Base-by-base conservation (phyloP, 441 rosid genomes). In the Populus hybrid region DNA sequence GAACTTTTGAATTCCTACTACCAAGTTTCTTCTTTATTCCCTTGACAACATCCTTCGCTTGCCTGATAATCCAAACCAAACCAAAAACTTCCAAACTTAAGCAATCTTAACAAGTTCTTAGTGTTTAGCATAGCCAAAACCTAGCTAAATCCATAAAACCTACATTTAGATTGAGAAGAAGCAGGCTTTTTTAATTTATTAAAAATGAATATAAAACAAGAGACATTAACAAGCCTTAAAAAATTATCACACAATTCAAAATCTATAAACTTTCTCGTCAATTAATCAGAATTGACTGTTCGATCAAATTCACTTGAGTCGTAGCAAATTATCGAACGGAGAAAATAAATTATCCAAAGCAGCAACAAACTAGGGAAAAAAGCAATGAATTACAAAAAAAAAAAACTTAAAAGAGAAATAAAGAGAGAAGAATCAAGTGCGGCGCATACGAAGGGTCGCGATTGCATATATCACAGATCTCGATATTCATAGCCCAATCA, bases 1-100 rank as follows among this genome's bases (percentile, higher is more conserved):
- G 99, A 87, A 93, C 94, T 87, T 92, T 94, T 2, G 95, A 72
- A 85, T 91, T 96, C 90, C 86, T 94, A 81, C 98, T n/a, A n/a
- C n/a, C n/a, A n/a, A n/a, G n/a, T n/a, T n/a, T n/a, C n/a, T n/a
- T n/a, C n/a, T n/a, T n/a, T 96, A n/a, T 82, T 64, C 98, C 98
- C 87, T 91, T 96, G 77, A 94, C 97, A 76, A 96, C 96, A 87
- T 94, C 99, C 83, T 92, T 96, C 64, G 95, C 97, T 91, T 93
- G 98, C 88, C 99, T 96, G 87, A 79, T 74, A 80, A 79, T 74
- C 40, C 80, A 79, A 4, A 74, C 77, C 64, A 72, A 78, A 85
- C 50, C 64, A 23, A 77, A 66, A 68, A 80, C 75, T n/a, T 36
- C 64, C 74, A 77, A 70, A 76, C n/a, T 74, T 76, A 24, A n/a